Conservation (phyloP, 306 rosid species). For the Cucurbita moschata region DNA sequence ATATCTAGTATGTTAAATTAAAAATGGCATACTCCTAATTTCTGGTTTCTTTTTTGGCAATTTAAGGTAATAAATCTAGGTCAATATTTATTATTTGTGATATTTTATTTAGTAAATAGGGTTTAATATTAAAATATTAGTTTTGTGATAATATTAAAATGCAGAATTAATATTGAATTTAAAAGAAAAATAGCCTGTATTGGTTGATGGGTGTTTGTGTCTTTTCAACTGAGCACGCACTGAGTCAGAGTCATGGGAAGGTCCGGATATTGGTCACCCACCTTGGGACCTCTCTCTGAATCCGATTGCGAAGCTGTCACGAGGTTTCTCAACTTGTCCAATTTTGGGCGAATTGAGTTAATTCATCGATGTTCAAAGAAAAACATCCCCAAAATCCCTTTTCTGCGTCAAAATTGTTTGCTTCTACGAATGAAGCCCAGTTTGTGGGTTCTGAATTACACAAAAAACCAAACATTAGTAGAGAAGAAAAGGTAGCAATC, state of each 20-base stretch:
- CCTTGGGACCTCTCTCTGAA: slow-evolving; percentile 5
- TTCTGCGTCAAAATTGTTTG: neutral
- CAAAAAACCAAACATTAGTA: neutral
- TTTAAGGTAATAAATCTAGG: too few relatives aligned
- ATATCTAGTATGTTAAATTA: too few relatives aligned
- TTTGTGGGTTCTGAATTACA: neutral
- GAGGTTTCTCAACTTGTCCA: neutral
- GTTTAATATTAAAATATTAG: too few relatives aligned
- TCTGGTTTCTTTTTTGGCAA: too few relatives aligned
- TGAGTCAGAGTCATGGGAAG: neutral
- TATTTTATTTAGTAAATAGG: too few relatives aligned
- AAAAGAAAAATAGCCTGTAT: neutral
- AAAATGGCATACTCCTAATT: too few relatives aligned
- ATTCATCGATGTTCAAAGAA: neutral
- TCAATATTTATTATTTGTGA: too few relatives aligned
- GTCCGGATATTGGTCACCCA: neutral
- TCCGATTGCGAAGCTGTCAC: neutral
- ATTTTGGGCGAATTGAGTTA: neutral
- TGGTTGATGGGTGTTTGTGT: neutral
- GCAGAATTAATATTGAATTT: too few relatives aligned
- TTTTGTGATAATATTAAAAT: too few relatives aligned
- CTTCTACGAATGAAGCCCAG: neutral
- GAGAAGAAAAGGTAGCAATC: neutral
- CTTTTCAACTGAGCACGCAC: neutral
- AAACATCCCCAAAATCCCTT: neutral